Base-by-base conservation (phyloP, 768 basidiomycete species). In the Naganishia vaughanmartiniae region DNA sequence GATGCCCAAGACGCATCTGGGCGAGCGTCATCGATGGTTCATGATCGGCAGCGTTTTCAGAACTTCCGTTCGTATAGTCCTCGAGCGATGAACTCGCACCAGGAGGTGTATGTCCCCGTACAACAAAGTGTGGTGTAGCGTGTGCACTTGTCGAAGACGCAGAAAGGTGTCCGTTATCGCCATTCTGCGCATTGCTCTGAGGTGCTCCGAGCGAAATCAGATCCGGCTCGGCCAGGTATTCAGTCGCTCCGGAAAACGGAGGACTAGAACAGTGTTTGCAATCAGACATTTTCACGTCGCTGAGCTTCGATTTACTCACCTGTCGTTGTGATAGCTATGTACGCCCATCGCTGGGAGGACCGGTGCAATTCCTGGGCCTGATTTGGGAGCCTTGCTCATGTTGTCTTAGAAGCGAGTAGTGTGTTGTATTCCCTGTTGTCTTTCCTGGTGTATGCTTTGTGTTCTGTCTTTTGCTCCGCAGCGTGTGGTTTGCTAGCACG, bases 281-380 rank as follows among this genome's bases (percentile, higher is more conserved):
- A 42, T 56, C 36, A 68, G 67, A 21, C 21, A 46, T 1, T 31
- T 58, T 6, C 31, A 24, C 2, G 17, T n/a, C 57, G 5, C 53
- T 24, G 31, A 21, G 6, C 24, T 48, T 31, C 15, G 15, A 26
- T 7, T 12, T 9, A 26, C 54, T 34, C 30, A 56, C 70, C 60
- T 66, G 54, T 71, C 70, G 55, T 77, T 77, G 57, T 79, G 79
- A 65, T 78, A 78, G 60, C 74, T 75, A 65, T 78, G 75, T 19
- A 79, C 63, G 14, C 79, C 79, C 73, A 78, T 76, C 14, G 76
- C 79, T 0, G 79, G 78, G 12, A 80, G 63, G 17, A 80, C 79
- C n/a, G 78, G 79, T 26, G 79, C 79, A 12, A 74, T 75, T 30
- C 71, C 71, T 55, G 60, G 39, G 26, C 60, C 60, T 11, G 60